Conservation (phyloP, 495 filamentous ascomycete genomes). For the Lophiotrema nucula region DNA sequence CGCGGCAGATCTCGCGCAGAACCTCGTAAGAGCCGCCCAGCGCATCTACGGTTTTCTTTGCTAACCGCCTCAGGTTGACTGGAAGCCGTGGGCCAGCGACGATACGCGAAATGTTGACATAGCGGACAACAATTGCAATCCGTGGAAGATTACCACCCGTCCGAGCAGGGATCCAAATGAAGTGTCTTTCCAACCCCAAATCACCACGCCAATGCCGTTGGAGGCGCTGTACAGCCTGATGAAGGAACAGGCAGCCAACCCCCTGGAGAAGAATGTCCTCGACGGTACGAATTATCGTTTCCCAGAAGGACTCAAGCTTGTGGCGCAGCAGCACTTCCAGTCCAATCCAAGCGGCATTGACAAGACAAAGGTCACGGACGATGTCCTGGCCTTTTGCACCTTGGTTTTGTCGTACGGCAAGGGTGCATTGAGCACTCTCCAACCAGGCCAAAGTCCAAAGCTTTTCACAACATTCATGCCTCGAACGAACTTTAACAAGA, state of each 20-base stretch:
- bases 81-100: conserved; percentile 6
- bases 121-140: conserved; percentile 6
- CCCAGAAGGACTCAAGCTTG: not conserved
- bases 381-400: conserved; percentile 3
- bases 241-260: conserved; percentile 3
- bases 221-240: conserved; percentile 10
- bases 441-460: not conserved
- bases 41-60: not conserved
- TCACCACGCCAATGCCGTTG: conserved; percentile 10
- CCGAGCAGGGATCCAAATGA: not conserved
- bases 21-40: conserved; percentile 2
- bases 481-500: conserved; percentile 1
- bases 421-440: not conserved
- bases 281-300: not conserved
- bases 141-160: not conserved
- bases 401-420: conserved; percentile 4
- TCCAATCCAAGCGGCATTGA: conserved; percentile 1
- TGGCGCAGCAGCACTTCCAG: conserved; percentile 4
- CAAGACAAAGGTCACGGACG: conserved; percentile 1
- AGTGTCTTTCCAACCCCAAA: not conserved
- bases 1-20: not conserved
- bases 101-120: conserved; percentile 6
- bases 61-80: conserved; percentile 4
- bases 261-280: not conserved
- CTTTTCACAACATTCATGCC: not conserved